Evolutionary conservation across 2,329 filamentous ascomycete species (phyloP), one percentile per base, ranked within the genome.

Genomic region (Paecilomyces dactylethromorphus): DNA sequence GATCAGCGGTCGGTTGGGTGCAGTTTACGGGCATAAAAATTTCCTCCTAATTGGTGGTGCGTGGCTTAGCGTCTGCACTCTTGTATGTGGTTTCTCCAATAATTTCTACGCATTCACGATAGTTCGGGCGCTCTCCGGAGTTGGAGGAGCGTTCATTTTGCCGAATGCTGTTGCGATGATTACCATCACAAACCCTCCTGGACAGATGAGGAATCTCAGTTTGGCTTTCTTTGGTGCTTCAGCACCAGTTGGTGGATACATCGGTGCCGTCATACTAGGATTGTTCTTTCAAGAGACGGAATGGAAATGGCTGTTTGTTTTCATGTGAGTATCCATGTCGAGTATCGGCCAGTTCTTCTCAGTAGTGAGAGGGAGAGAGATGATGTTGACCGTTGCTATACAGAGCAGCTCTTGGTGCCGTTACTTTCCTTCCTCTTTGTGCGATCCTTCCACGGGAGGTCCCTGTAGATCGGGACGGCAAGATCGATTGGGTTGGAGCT

Each of bases 21-120:
- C 84, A 49, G 69, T 82, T 0, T 84, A 82, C 59, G 85, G 85
- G 0, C 80, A 85, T 69, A 83, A 83, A 66, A 75, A 70, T 3
- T 68, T 85, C 32, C 79, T 87, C 50, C 63, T 86, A 11, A 63
- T 75, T 55, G 84, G 85, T 1, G 81, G 83, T 31, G 58, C 74
- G 12, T 87, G 83, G 82, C 82, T 83, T 35, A 74, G 79, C 0
- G 45, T 81, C 4, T 86, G 82, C 78, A 80, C 80, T 1, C 66
- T 84, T 12, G 60, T 82, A 1, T 76, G 75, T 2, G 84, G 82
- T 0, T 82, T 82, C 58, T 77, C 71, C 49, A 71, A 68, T 2
- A 73, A 68, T 2, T 77, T 77, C 49, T 68, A 77, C 2, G 65
- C 74, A 0, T 81, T 83, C 57, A 69, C 76, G n/a, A 68, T 75